phyloP scores from a whole-genome alignment of 164 flowering plant genomes.

The Sedum album region DNA sequence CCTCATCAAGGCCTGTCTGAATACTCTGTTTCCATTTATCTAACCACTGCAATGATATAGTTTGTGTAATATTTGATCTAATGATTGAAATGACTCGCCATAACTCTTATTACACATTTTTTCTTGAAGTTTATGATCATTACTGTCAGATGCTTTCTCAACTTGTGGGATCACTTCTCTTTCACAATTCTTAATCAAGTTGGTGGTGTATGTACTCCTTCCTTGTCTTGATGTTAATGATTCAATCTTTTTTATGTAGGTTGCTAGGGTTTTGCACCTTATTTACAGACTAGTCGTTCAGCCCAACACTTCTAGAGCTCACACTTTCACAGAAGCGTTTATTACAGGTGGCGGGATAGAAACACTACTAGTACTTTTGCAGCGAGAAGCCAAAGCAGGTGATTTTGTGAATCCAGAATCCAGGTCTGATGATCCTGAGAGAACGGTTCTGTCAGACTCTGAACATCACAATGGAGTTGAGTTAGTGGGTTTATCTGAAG shows the following conservation, averaged over 20 bases:
- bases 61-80: not conserved
- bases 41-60: not conserved
- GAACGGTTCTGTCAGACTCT: constrained; percentile 15
- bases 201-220: not conserved
- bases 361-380: constrained; percentile 87
- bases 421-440: constrained; percentile 17
- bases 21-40: not conserved
- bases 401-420: constrained; percentile 33
- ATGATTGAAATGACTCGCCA: not conserved
- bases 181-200: not conserved
- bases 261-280: constrained; percentile 85
- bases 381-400: constrained; percentile 87
- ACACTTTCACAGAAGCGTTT: constrained; percentile 83
- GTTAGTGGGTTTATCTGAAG: constrained; percentile 19
- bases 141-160: not conserved
- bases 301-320: constrained; percentile 86
- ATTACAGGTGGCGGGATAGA: constrained; percentile 89
- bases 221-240: not conserved
- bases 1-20: not conserved
- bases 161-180: not conserved
- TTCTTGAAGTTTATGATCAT: not conserved
- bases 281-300: constrained; percentile 88
- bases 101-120: not conserved
- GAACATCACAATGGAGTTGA: constrained; percentile 15
- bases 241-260: constrained; percentile 33